A percentile compares a stretch with the other conserved stretches of the same genome.
Conservation (phyloP, 1,139 yeast genomes). For the Kodamaea ohmeri region DNA sequence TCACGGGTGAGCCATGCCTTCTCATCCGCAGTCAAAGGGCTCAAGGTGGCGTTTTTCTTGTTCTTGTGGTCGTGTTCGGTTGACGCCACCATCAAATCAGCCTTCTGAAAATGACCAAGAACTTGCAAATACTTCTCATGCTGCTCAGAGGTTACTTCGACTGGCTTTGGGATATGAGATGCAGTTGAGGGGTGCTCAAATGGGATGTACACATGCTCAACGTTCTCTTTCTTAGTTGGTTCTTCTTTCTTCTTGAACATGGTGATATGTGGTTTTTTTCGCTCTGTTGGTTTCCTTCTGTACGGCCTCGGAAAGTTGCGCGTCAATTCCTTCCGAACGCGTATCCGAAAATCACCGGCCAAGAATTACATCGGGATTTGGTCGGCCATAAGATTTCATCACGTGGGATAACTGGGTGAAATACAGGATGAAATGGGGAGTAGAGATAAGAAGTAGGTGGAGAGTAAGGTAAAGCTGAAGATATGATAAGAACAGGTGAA, state of each 20-base stretch:
- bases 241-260: conserved; percentile 10
- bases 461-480: too few species aligned
- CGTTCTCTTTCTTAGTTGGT: conserved; percentile 4
- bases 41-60: conserved; percentile 20
- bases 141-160: conserved; percentile 36
- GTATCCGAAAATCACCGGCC: too few species aligned
- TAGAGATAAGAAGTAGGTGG: too few species aligned
- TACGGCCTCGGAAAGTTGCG: conserved; percentile 1
- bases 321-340: too few species aligned
- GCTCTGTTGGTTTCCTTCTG: background rate
- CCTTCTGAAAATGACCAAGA: conserved; percentile 24
- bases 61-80: conserved; percentile 40
- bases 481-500: too few species aligned
- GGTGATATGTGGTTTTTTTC: background rate
- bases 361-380: too few species aligned
- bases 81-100: conserved; percentile 30
- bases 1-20: conserved; percentile 49
- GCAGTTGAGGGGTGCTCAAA: conserved; percentile 48
- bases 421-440: too few species aligned
- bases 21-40: conserved; percentile 29
- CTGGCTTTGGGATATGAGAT: conserved; percentile 51
- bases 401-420: too few species aligned
- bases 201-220: conserved; percentile 38
- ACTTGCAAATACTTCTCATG: conserved; percentile 19
- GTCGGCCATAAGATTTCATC: too few species aligned